Evolutionary conservation across 1,284 basidiomycete genomes (phyloP), one percentile per base, ranked within the genome.

Genomic region (Boletellus deceptivus): DNA sequence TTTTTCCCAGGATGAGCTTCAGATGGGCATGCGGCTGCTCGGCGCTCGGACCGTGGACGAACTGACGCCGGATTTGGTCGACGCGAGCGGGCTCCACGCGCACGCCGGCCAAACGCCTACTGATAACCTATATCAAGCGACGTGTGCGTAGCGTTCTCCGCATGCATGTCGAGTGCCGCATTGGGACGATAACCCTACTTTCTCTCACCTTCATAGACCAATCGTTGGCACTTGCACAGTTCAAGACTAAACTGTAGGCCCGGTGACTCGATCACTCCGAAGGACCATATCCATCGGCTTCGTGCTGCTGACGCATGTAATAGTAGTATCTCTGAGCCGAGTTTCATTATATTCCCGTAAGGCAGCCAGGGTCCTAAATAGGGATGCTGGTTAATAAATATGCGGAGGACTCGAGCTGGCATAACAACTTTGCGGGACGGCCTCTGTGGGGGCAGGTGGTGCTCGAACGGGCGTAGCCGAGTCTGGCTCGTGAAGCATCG

Each of bases 51-150:
- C 68, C 39, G 65, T 86, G 13, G 61, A 71, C 18, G 75, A 87
- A 49, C 68, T 87, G 14, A 75, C 75, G 22, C 83, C 83, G 2
- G 77, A 81, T 62, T 78, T 84, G 78, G 76, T 85, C 3, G 56
- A 69, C 9, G 54, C 63, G 14, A 67, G 81, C 37, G 71, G 63
- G 34, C 54, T 78, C 17, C 66, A 67, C 25, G 64, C 68, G 3
- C 75, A 76, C 56, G 65, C 66, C 29, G 74, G 70, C 9, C 53
- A 74, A 9, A 70, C 73, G 11, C 77, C 77, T 3, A 56, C 65
- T 16, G 75, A 77, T 49, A 76, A 75, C 35, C 68, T 80, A 46
- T 84, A 75, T 62, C 71, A 76, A 43, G 62, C 70, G 34, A 83
- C 76, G 42, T 83, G 80, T 83, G 61, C 69, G 79, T 59, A 20